phyloP scores from a whole-genome alignment of 2,329 filamentous ascomycete species.

The Fusarium secorum region DNA sequence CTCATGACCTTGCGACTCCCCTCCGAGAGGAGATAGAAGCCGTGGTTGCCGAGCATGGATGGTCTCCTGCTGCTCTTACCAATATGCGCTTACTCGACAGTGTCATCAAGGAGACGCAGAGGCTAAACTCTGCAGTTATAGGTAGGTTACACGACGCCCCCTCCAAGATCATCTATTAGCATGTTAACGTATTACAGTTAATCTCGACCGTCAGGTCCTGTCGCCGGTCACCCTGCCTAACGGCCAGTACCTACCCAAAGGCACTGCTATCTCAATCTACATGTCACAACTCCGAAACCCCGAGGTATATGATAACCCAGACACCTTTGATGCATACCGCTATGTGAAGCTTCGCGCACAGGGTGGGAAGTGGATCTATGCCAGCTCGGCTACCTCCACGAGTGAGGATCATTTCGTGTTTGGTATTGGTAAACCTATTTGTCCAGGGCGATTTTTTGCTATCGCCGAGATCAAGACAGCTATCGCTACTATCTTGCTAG shows the following conservation, averaged over 20 bases:
- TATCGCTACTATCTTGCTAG: not conserved
- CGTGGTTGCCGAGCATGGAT: not conserved
- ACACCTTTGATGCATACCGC: not conserved
- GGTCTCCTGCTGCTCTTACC: not conserved
- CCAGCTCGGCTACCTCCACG: not conserved
- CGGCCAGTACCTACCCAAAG: not conserved
- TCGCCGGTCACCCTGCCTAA: not conserved
- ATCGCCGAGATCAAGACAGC: not conserved
- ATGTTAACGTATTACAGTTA: fast-evolving
- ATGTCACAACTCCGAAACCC: not conserved
- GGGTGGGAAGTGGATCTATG: not conserved
- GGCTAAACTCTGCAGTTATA: not conserved
- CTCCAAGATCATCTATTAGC: fast-evolving
- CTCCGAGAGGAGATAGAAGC: not conserved
- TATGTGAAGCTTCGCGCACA: not conserved
- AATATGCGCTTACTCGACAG: not conserved
- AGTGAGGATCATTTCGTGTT: not conserved
- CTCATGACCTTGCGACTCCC: not conserved
- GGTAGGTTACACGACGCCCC: not conserved
- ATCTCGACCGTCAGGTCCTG: not conserved
- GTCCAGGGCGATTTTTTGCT: not conserved
- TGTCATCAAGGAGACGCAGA: not conserved
- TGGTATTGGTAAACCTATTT: not conserved
- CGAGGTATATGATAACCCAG: not conserved
- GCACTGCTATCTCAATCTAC: not conserved